These are phyloP conservation scores for Pyrenopolyporus hunteri DNA, from an alignment of 495 filamentous ascomycete species.

Conservation along the genomic window DNA sequence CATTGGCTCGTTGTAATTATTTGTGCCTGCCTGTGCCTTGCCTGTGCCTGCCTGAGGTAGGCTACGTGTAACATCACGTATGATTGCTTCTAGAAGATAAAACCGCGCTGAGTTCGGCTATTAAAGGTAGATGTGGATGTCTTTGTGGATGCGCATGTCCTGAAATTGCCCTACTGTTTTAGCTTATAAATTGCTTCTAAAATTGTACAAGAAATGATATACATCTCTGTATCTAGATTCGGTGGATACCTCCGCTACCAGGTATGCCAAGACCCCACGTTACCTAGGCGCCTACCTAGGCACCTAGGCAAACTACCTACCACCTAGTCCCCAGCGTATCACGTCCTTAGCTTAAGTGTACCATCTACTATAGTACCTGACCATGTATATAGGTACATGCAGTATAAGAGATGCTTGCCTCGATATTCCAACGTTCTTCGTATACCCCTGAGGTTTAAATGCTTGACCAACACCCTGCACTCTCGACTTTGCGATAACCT, in stretches of 20 bases:
- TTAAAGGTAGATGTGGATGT: too few species aligned
- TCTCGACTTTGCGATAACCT: too few species aligned
- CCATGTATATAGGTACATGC: too few species aligned
- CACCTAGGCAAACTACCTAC: too few species aligned
- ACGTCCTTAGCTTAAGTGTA: too few species aligned
- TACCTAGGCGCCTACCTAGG: neutral
- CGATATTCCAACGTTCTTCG: too few species aligned
- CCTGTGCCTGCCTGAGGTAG: neutral
- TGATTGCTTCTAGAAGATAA: conserved; percentile 29
- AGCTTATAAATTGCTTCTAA: neutral
- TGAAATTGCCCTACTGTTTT: conserved; percentile 9
- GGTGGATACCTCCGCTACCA: conserved; percentile 1
- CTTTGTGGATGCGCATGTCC: conserved; percentile 1
- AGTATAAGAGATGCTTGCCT: too few species aligned
- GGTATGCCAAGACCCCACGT: conserved; percentile 1
- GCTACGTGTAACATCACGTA: conserved; percentile 24
- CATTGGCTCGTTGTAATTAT: conserved; percentile 23
- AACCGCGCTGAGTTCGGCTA: neutral
- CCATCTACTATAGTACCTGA: too few species aligned
- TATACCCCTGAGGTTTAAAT: too few species aligned
- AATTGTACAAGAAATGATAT: neutral
- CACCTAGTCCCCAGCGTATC: too few species aligned
- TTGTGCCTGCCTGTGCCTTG: conserved; percentile 1
- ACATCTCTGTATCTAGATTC: neutral
- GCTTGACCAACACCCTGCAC: too few species aligned